Conservation (phyloP, 805 yeast genomes). For the Candida tallmaniae region DNA sequence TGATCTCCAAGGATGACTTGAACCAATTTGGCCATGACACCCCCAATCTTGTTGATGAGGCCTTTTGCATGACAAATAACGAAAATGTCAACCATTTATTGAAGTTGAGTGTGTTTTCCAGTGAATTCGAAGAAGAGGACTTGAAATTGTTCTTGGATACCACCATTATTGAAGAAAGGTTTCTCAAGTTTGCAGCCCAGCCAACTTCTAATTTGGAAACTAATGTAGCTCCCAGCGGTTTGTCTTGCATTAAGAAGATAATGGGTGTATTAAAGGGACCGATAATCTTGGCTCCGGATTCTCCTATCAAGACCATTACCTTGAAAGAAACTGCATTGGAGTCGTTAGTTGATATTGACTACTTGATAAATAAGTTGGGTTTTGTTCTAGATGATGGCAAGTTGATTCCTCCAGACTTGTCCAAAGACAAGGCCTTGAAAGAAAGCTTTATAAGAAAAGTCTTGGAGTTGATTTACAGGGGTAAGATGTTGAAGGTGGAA, state of each 20-base stretch:
- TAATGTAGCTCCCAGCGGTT: slow-evolving; percentile 45
- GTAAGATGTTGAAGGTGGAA: slow-evolving; percentile 12
- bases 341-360: slow-evolving; percentile 51
- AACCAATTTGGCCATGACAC: slow-evolving; percentile 13
- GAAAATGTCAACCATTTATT: slow-evolving; percentile 26
- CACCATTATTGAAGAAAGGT: slow-evolving; percentile 50
- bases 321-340: slow-evolving; percentile 48
- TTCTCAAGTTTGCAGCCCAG: slow-evolving; percentile 29
- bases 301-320: slow-evolving; percentile 52
- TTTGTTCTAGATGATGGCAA: slow-evolving; percentile 34
- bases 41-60: slow-evolving; percentile 27
- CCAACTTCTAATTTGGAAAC: slow-evolving; percentile 25
- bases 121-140: slow-evolving; percentile 41
- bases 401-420: slow-evolving; percentile 47
- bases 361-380: slow-evolving; percentile 45
- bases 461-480: slow-evolving; percentile 45
- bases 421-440: slow-evolving; percentile 19
- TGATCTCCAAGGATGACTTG: slow-evolving; percentile 27
- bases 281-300: slow-evolving; percentile 38
- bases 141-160: slow-evolving; percentile 41
- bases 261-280: slow-evolving; percentile 68
- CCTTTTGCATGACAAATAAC: slow-evolving; percentile 25
- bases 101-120: slow-evolving; percentile 48
- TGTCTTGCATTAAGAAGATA: slow-evolving; percentile 57
- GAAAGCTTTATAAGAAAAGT: slow-evolving; percentile 55